Evolutionary conservation across 2,329 filamentous ascomycete genomes (phyloP).

Genomic region (Cladosporium sp.): DNA sequence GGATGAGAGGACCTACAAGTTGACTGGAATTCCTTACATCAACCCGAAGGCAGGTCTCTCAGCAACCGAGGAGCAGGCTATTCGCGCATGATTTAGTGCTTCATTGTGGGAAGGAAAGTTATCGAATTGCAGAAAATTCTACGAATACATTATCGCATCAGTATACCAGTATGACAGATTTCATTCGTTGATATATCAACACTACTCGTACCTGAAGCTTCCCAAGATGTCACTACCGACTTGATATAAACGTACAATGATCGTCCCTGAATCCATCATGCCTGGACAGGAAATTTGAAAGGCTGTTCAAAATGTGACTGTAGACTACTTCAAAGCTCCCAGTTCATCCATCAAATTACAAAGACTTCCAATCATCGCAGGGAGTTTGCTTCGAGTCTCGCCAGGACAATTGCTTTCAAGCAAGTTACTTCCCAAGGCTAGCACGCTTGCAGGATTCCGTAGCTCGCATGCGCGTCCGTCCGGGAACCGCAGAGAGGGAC

Average conservation of each 20-base stretch:
- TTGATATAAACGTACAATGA: too few relatives aligned
- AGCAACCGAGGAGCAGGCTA: background rate
- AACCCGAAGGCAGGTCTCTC: slow-evolving; percentile 11
- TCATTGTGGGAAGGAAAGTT: too few relatives aligned
- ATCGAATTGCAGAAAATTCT: too few relatives aligned
- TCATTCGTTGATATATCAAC: too few relatives aligned
- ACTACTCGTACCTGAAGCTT: too few relatives aligned
- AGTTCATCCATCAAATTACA: slow-evolving; percentile 22
- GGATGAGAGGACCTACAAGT: slow-evolving; percentile 40
- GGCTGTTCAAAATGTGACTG: too few relatives aligned
- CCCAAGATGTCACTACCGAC: too few relatives aligned
- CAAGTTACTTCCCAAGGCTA: slow-evolving; percentile 17
- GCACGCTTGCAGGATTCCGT: slow-evolving; percentile 16
- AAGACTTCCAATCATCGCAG: slow-evolving; percentile 20
- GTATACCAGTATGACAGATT: too few relatives aligned
- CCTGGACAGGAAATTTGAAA: too few relatives aligned
- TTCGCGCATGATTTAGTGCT: background rate
- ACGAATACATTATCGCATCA: too few relatives aligned
- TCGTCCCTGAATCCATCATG: too few relatives aligned
- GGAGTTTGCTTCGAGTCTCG: slow-evolving; percentile 16
- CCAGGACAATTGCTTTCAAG: slow-evolving; percentile 21
- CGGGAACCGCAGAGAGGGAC: slow-evolving; percentile 15
- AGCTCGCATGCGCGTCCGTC: slow-evolving; percentile 14
- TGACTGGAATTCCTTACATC: slow-evolving; percentile 49
- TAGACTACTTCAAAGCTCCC: slow-evolving; percentile 13